Base-by-base conservation (phyloP, 352 stramenopile genomes). In the Globisporangium perplexum region DNA sequence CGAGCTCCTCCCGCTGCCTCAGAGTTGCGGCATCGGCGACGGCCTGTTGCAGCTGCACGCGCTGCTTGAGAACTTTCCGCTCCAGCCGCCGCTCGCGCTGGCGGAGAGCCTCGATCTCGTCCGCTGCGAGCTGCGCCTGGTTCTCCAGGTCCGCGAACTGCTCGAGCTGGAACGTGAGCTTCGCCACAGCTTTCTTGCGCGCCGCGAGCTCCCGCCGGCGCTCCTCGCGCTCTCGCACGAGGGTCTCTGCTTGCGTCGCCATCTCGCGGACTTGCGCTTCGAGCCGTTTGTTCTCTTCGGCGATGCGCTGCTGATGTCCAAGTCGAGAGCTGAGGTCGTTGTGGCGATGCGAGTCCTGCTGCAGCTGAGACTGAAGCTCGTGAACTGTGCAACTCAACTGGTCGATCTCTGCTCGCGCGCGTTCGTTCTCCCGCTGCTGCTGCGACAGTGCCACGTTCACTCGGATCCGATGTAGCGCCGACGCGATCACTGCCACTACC, bases 1-100 rank as follows among this genome's bases (percentile, higher is more conserved):
- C 53, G 7, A 57, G 57, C 23, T 71, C 62, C 18, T 66, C 50
- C n/a, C 53, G 57, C 14, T 62, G 62, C 22, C 57, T 52, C 8
- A 55, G 22, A 4, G 26, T 24, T 7, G 42, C n/a, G 7, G 64
- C 24, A 20, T 77, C 62, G 0, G 14, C 43, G 22, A 56, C 22
- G 8, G 63, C 7, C 18, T 77, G 65, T 38, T 74, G 47, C 10
- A 69, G 50, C 43, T 71, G 55, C 0, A 72, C 30, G 8, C 60
- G 55, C 17, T 72, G 63, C 57, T 77, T 77, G 10, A 72, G 46
- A 18, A 69, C 2, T 39, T 74, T 74, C 17, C 58, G 65, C 47
- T 74, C 62, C 6, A 72, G 26, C 5, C 54, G 54, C 31, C 45
- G 35, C 36, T 61, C 65, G 0, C 53, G 48, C 3, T 46, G 44